Evolutionary conservation across 495 filamentous ascomycete genomes (phyloP).

Genomic region (Talaromyces adpressus): DNA sequence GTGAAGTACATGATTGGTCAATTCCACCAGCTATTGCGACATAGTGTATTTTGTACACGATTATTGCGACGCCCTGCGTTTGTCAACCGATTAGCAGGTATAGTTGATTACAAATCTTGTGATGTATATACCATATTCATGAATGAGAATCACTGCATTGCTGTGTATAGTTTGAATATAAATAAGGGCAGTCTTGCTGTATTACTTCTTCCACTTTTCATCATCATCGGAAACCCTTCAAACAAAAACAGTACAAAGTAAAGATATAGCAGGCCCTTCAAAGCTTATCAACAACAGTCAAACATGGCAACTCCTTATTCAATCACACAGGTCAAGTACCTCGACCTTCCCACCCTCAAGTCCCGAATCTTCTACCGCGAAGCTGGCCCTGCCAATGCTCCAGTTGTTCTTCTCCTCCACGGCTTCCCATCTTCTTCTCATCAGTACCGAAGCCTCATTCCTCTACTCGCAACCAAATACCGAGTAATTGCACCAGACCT

Average conservation of each 20-base stretch:
- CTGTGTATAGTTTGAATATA: background rate
- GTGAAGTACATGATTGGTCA: background rate
- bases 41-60: background rate
- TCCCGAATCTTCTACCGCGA: slow-evolving; percentile 48
- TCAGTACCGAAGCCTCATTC: slow-evolving; percentile 55
- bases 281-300: background rate
- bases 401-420: slow-evolving; percentile 54
- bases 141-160: background rate
- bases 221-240: background rate
- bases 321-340: background rate
- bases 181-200: background rate
- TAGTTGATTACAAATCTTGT: background rate
- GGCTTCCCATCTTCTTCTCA: slow-evolving; percentile 58
- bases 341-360: slow-evolving; percentile 1
- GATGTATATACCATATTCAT: background rate
- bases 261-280: background rate
- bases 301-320: background rate
- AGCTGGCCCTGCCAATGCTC: slow-evolving; percentile 27
- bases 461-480: slow-evolving; percentile 44
- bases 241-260: background rate
- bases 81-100: background rate
- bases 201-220: background rate
- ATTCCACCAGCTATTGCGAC: background rate
- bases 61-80: background rate
- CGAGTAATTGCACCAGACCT: slow-evolving; percentile 55